Evolutionary conservation across 208 protist genomes (phyloP).

Genomic region (Strigomonas oncopelti): DNA sequence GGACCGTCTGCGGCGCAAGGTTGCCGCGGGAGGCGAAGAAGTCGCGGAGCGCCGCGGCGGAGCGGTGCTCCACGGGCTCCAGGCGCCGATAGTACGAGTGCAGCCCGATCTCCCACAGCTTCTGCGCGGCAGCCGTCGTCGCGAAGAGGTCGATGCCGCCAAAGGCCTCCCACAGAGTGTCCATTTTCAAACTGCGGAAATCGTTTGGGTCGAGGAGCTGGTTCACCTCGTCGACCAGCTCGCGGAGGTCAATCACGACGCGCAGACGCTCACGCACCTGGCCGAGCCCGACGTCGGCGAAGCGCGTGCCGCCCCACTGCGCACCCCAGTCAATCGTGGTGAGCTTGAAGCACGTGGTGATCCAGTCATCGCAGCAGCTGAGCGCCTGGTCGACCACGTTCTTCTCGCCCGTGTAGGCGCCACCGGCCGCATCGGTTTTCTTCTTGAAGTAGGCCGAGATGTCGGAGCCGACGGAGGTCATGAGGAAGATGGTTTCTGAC

Average conservation of each 20-base stretch:
- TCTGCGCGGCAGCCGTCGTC: conserved; percentile 41
- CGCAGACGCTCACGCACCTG: conserved; percentile 54
- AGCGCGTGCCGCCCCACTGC: conserved; percentile 42
- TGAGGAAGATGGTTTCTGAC: conserved; percentile 66
- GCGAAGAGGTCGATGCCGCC: conserved; percentile 64
- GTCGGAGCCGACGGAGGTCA: conserved; percentile 70
- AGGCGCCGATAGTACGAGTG: conserved; percentile 78
- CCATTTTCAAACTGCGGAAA: conserved; percentile 50
- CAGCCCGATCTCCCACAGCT: conserved; percentile 63
- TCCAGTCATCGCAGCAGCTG: conserved; percentile 73
- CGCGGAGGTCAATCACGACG: conserved; percentile 49
- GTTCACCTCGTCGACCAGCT: conserved; percentile 66
- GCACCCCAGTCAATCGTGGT: conserved; percentile 84
- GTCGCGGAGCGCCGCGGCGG: conserved; percentile 65
- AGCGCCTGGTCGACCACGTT: conserved; percentile 59
- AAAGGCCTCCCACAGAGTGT: conserved; percentile 78
- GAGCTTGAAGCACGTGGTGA: conserved; percentile 56
- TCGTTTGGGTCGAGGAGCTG: conserved; percentile 57
- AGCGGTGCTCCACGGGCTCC: conserved; percentile 81
- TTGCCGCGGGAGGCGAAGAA: conserved; percentile 63
- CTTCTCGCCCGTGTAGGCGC: conserved; percentile 56
- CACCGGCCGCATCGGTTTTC: conserved; percentile 29
- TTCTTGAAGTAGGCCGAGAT: conserved; percentile 70
- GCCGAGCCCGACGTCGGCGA: conserved; percentile 54
- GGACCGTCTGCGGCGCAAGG: conserved; percentile 78